phyloP scores from a whole-genome alignment of 768 basidiomycete species.

The Chlorophyllum brunneum region DNA sequence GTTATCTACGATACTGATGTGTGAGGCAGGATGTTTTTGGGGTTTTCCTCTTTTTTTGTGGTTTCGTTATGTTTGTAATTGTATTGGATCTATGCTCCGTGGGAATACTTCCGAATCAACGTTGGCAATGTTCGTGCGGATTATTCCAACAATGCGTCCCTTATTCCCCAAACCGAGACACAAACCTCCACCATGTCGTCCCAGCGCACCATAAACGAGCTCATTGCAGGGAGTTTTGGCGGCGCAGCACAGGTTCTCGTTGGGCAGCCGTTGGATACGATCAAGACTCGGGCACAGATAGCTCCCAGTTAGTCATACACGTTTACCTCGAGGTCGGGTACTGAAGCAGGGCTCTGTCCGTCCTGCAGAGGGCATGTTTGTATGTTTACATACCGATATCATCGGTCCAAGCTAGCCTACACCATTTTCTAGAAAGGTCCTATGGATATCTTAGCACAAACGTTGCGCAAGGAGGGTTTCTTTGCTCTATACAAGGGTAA shows the following conservation, averaged over 20 bases:
- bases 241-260: slow-evolving; percentile 95
- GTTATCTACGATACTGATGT: too few relatives aligned
- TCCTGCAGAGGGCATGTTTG: slow-evolving; percentile 77
- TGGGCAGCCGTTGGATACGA: slow-evolving; percentile 88
- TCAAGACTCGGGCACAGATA: slow-evolving; percentile 87
- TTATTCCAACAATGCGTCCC: slow-evolving; percentile 7
- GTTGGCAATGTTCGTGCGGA: slow-evolving; percentile 14
- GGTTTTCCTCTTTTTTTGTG: neutral
- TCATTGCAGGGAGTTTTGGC: slow-evolving; percentile 84
- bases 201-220: slow-evolving; percentile 57
- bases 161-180: neutral
- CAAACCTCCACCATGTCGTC: slow-evolving; percentile 14
- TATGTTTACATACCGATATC: slow-evolving; percentile 34
- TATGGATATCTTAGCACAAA: slow-evolving; percentile 84
- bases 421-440: slow-evolving; percentile 70
- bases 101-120: slow-evolving; percentile 17
- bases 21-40: too few relatives aligned
- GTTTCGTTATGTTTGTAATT: slow-evolving; percentile 3
- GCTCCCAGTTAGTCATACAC: slow-evolving; percentile 75
- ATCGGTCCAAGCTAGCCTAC: neutral
- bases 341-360: neutral
- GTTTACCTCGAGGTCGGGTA: slow-evolving; percentile 5
- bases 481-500: slow-evolving; percentile 93
- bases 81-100: neutral
- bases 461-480: slow-evolving; percentile 84